phyloP scores from a whole-genome alignment of 805 yeast genomes.

The Wickerhamia fluorescens region DNA sequence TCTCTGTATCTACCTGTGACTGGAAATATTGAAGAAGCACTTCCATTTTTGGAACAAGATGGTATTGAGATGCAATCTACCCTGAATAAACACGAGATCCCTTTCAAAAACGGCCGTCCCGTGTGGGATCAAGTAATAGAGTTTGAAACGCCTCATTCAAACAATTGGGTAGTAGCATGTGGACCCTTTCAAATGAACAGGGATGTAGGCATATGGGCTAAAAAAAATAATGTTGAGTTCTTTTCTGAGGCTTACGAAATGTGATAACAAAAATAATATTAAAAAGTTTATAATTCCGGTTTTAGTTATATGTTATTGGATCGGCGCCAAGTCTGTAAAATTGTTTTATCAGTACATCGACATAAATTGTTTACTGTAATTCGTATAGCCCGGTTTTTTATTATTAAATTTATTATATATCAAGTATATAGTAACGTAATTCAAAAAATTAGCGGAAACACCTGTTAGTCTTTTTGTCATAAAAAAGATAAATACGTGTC shows the following conservation, averaged over 20 bases:
- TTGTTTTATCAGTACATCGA: no score
- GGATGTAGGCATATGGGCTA: conserved; percentile 35
- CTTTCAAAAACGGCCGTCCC: conserved; percentile 29
- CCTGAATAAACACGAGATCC: not conserved
- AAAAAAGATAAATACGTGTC: no score
- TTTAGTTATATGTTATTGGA: no score
- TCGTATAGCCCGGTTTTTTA: no score
- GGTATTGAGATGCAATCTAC: conserved; percentile 5
- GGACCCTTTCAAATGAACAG: conserved; percentile 44
- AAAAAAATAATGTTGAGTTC: conserved; percentile 25
- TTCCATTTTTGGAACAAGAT: conserved; percentile 15
- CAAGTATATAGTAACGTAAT: no score
- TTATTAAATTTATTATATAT: no score
- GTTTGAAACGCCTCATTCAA: conserved; percentile 19
- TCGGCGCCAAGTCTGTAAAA: no score
- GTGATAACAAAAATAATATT: no score
- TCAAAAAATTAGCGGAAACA: no score
- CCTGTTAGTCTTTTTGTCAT: no score
- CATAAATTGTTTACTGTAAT: no score
- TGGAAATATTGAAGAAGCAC: conserved; percentile 9
- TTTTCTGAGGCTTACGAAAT: conserved; percentile 39
- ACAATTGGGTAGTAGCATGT: conserved; percentile 52
- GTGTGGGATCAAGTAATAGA: conserved; percentile 25
- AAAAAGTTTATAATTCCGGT: no score
- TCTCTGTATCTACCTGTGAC: not conserved